Evolutionary conservation across 176 grass and related monocot genomes (phyloP).

Genomic region (Hsuehochloa calcarea): DNA sequence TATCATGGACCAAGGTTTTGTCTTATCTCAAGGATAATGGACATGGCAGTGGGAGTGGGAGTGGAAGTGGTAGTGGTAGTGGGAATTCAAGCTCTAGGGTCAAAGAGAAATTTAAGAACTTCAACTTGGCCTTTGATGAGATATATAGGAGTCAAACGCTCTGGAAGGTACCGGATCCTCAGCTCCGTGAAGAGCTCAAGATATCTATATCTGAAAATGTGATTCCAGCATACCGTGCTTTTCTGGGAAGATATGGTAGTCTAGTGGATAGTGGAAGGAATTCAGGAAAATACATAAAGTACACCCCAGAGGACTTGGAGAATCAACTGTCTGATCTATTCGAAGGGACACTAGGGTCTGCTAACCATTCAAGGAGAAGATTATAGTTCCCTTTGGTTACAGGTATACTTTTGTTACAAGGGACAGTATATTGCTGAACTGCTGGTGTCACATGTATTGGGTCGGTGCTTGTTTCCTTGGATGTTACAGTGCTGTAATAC

Average conservation of each 20-base stretch:
- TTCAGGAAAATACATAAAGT: constrained; percentile 76
- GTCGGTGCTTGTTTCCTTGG: constrained; percentile 16
- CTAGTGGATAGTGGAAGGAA: constrained; percentile 71
- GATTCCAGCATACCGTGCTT: constrained; percentile 91
- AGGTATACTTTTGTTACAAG: constrained; percentile 43
- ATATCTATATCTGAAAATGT: constrained; percentile 96
- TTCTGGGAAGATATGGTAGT: constrained; percentile 79
- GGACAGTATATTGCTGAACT: constrained; percentile 30
- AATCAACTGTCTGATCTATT: constrained; percentile 80
- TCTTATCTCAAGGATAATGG: constrained; percentile 90
- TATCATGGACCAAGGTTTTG: constrained; percentile 87
- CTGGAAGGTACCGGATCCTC: constrained; percentile 89
- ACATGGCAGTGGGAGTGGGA: constrained; percentile 33
- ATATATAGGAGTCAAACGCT: constrained; percentile 75
- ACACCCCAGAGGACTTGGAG: constrained; percentile 85
- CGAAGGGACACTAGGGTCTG: constrained; percentile 64
- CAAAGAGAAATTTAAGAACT: constrained; percentile 91
- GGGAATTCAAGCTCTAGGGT: constrained; percentile 73
- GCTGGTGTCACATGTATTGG: constrained; percentile 8
- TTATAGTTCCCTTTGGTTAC: constrained; percentile 44
- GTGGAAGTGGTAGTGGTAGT: constrained; percentile 46
- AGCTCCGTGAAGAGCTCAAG: constrained; percentile 89
- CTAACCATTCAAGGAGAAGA: constrained; percentile 64
- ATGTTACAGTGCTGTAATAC: constrained; percentile 37
- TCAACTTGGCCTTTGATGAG: constrained; percentile 91